A percentile compares a stretch with the other conserved stretches of the same genome.
These are phyloP conservation scores for Cornus controversa DNA, from an alignment of 148 eudicot genomes.

Conservation along the genomic window DNA sequence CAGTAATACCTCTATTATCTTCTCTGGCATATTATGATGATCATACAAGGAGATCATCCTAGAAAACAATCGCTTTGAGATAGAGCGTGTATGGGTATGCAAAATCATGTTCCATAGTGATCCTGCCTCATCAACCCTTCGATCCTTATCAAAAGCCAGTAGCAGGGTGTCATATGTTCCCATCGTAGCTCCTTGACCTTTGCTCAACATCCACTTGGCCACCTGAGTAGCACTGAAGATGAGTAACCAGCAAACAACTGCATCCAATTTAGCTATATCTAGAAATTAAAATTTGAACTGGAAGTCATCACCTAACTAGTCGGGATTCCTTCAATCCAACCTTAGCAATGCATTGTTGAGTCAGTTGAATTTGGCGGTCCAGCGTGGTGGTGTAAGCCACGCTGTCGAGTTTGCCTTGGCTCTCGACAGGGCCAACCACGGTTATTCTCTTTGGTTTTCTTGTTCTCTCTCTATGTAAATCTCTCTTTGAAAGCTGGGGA, in stretches of 20 bases:
- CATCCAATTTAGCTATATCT: background rate
- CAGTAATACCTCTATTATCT: constrained; percentile 69
- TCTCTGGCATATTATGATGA: constrained; percentile 66
- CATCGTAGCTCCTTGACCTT: constrained; percentile 98
- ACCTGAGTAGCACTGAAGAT: constrained; percentile 39
- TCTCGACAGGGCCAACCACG: too few species aligned
- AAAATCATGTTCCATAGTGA: constrained; percentile 90
- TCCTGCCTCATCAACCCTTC: constrained; percentile 81
- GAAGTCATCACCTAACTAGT: background rate
- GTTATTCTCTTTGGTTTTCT: too few species aligned
- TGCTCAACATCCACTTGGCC: constrained; percentile 96
- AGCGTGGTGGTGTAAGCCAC: too few species aligned
- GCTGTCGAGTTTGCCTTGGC: too few species aligned
- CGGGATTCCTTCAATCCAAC: background rate
- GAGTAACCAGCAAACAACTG: background rate
- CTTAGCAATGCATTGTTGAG: too few species aligned
- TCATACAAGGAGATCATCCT: constrained; percentile 81
- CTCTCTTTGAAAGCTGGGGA: too few species aligned
- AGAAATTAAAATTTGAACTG: background rate
- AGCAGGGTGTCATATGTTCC: constrained; percentile 73
- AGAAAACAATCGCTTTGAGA: constrained; percentile 75
- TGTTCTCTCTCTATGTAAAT: too few species aligned
- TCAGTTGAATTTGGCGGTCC: too few species aligned
- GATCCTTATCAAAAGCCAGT: constrained; percentile 72
- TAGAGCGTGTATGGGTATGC: constrained; percentile 74